A percentile compares a stretch with the other conserved stretches of the same genome.
Evolutionary conservation across 2,329 filamentous ascomycete species (phyloP).

Genomic region (Daldinia eschscholtzii): DNA sequence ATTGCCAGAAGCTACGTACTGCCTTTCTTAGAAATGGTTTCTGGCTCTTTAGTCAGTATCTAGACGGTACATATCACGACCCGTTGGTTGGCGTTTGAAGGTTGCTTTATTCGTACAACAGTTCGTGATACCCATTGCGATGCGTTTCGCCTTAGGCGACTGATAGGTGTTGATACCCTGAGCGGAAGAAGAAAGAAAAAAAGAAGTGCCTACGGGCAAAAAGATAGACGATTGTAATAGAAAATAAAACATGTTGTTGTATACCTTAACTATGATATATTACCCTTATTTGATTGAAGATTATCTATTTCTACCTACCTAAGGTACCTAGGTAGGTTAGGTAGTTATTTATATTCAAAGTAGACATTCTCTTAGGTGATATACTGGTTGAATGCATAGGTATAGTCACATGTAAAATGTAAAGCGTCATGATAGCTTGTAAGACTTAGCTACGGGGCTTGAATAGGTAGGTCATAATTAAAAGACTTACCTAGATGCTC

Average conservation of each 20-base stretch:
- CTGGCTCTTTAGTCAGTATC: slow-evolving; percentile 28
- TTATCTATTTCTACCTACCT: background rate
- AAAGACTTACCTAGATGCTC: slow-evolving; percentile 6
- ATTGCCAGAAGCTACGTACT: slow-evolving; percentile 18
- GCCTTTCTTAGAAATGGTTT: slow-evolving; percentile 22
- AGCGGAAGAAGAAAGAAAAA: slow-evolving; percentile 22
- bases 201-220: background rate
- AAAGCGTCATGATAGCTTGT: background rate
- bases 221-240: slow-evolving; percentile 33
- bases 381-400: background rate
- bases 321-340: too few relatives aligned
- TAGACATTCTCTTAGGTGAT: background rate
- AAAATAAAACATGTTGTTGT: slow-evolving; percentile 9
- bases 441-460: background rate
- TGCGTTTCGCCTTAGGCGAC: slow-evolving; percentile 25
- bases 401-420: slow-evolving; percentile 8
- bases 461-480: slow-evolving; percentile 8
- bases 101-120: slow-evolving; percentile 38
- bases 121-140: slow-evolving; percentile 41
- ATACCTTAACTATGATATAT: background rate
- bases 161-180: slow-evolving; percentile 34
- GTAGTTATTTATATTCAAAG: background rate
- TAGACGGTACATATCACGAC: slow-evolving; percentile 28
- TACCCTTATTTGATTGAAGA: background rate
- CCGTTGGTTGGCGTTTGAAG: slow-evolving; percentile 39